These are phyloP conservation scores for Theobroma cacao DNA, from an alignment of 345 rosid genomes.

Conservation along the genomic window DNA sequence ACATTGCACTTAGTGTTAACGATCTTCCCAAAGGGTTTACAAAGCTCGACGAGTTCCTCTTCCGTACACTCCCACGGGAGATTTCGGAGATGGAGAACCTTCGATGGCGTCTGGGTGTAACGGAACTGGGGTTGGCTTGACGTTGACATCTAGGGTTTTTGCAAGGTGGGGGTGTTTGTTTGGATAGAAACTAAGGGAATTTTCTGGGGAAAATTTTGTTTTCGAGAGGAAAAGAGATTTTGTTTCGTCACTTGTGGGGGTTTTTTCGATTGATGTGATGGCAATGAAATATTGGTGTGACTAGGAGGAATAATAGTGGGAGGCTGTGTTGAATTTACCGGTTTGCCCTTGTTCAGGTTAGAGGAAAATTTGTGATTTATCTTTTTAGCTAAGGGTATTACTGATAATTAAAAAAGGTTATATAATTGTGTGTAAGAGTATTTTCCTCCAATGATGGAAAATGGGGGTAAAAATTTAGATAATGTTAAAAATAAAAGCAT, in stretches of 20 bases:
- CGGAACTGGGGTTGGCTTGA: slow-evolving; percentile 86
- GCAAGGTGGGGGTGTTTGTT: slow-evolving; percentile 13
- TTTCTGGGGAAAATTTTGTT: slow-evolving; percentile 15
- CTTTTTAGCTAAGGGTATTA: too few species aligned
- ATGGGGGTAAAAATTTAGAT: too few species aligned
- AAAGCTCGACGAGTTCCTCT: slow-evolving; percentile 91
- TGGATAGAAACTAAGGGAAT: slow-evolving; percentile 21
- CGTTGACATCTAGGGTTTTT: slow-evolving; percentile 52
- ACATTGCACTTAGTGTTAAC: slow-evolving; percentile 92
- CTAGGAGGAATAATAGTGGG: too few species aligned
- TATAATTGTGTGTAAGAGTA: too few species aligned
- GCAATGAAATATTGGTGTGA: background rate
- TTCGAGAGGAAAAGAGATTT: background rate
- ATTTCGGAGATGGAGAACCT: slow-evolving; percentile 90
- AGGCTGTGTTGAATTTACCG: background rate
- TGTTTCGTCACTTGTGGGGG: background rate
- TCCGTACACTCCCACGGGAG: slow-evolving; percentile 94
- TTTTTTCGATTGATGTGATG: background rate
- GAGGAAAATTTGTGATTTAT: too few species aligned
- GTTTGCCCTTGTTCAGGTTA: background rate
- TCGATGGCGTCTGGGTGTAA: slow-evolving; percentile 93
- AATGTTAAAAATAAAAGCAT: too few species aligned
- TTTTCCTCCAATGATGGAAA: too few species aligned
- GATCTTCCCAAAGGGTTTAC: slow-evolving; percentile 90
- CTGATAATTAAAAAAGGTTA: too few species aligned